These are phyloP conservation scores for Arxiozyma slooffiae DNA, from an alignment of 1,139 yeast genomes.

Conservation along the genomic window DNA sequence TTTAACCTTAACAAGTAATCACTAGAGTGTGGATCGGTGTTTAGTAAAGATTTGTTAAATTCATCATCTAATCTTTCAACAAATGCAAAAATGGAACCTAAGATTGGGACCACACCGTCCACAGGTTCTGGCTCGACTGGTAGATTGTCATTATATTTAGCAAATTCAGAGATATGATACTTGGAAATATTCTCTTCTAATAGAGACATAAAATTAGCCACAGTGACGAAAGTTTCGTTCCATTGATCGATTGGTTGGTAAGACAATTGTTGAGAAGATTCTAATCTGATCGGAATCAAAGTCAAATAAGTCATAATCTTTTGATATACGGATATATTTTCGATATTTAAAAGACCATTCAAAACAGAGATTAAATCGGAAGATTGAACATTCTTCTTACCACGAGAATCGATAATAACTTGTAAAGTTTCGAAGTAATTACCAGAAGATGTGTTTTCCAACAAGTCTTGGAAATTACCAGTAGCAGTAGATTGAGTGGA, in stretches of 20 bases:
- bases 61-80: conserved; percentile 95
- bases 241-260: conserved; percentile 78
- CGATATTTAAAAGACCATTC: conserved; percentile 50
- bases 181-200: conserved; percentile 50
- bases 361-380: conserved; percentile 64
- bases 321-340: conserved; percentile 55
- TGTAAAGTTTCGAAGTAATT: conserved; percentile 64
- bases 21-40: conserved; percentile 87
- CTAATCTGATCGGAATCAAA: conserved; percentile 83
- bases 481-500: conserved; percentile 22
- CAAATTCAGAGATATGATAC: conserved; percentile 72
- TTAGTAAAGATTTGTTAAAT: conserved; percentile 76
- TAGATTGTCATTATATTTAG: conserved; percentile 66
- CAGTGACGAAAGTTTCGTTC: conserved; percentile 59
- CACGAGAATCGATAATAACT: conserved; percentile 78
- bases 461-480: conserved; percentile 1
- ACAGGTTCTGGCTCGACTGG: conserved; percentile 68
- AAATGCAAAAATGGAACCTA: conserved; percentile 77
- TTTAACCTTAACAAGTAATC: conserved; percentile 87
- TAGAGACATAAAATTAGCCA: conserved; percentile 51
- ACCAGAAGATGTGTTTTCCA: conserved; percentile 28
- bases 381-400: conserved; percentile 88
- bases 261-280: conserved; percentile 55
- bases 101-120: conserved; percentile 59
- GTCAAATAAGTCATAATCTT: conserved; percentile 68